Base-by-base conservation (phyloP, 345 rosid species). In the Citrus australasica region DNA sequence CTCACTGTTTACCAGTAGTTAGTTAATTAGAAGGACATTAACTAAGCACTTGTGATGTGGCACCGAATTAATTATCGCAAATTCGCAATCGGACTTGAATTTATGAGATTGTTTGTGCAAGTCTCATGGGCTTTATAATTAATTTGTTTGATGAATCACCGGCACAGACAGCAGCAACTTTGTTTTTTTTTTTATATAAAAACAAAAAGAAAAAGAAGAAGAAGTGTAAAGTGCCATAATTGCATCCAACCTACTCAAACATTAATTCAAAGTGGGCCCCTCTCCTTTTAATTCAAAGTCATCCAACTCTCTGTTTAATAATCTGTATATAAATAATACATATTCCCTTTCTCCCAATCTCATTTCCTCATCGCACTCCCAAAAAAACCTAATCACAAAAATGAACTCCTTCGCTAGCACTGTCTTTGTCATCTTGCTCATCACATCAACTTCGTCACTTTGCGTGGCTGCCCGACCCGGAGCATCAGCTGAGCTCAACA, bases 381-480 rank as follows among this genome's bases (percentile, higher is more conserved):
- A 9, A 2, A 0, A 35, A 6, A 5, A 21, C 25, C 9, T 9
- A 51, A 7, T 19, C 38, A 66, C 11, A 27, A 73, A 70, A 75
- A 89, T 90, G 97, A 80, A 75, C 21, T 25, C 79, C 66, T 68
- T 79, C 35, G 1, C 81, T 6, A 24, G 53, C 84, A 46, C 85
- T 69, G 61, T 87, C 76, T 62, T 82, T 1, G 74, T 81, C 10
- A 6, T 88, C 70, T 51, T 92, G 37, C 80, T 92, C 48, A 35
- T 77, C 65, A 69, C 87, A 1, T 63, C 74, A 33, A 11, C 70
- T 66, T 53, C 58, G 51, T 71, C 90, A 25, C 80, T 79, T 0
- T 77, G 86, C 64, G 42, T 48, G 1, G 84, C 88, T 46, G 65
- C 90, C 79, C 84, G 90, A 73, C 87, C 88, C 25, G 85, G 84